Conservation (phyloP, 169 alveolate species). For the Cardiosporidium cionae region DNA sequence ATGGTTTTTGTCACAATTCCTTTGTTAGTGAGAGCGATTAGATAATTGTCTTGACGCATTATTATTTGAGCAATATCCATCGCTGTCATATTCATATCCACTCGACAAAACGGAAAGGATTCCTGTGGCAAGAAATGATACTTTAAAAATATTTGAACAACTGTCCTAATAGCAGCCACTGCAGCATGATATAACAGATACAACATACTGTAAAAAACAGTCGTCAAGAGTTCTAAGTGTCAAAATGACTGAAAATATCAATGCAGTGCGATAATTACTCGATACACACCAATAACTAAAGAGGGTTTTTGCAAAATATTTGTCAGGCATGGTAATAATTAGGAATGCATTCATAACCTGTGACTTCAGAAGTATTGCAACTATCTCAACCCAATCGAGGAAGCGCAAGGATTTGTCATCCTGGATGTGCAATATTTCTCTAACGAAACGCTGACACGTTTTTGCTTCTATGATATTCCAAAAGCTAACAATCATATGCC, state of each 20-base stretch:
- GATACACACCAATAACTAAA: no score
- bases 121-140: neutral
- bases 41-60: constrained; percentile 41
- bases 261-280: neutral
- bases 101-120: constrained; percentile 14
- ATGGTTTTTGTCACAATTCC: neutral
- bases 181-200: neutral
- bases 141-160: neutral
- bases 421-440: constrained; percentile 4
- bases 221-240: neutral
- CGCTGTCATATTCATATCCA: constrained; percentile 20
- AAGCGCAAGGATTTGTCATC: no score
- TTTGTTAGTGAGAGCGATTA: constrained; percentile 36
- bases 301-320: no score
- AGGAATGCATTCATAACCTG: no score
- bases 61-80: constrained; percentile 30
- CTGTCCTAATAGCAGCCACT: neutral
- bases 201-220: neutral
- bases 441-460: neutral
- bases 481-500: neutral
- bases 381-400: no score
- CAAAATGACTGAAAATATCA: neutral
- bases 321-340: no score
- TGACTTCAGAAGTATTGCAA: no score
- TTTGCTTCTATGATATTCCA: neutral